Evolutionary conservation across 1,284 basidiomycete species (phyloP).

Genomic region (Puccinia polysora): DNA sequence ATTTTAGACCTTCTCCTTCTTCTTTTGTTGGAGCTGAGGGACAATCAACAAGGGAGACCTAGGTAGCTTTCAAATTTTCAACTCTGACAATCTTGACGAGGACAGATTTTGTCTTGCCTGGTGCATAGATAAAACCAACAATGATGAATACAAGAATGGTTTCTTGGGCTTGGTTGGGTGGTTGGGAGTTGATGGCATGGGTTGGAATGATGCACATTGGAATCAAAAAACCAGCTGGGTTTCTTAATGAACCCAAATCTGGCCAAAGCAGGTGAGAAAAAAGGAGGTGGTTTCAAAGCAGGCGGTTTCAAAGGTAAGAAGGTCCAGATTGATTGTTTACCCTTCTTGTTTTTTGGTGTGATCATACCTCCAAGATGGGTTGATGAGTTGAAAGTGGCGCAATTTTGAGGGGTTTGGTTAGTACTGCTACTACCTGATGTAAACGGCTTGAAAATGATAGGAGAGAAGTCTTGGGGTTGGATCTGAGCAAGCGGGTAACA

Average conservation of each 20-base stretch:
- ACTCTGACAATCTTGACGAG: background rate
- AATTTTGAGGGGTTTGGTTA: background rate
- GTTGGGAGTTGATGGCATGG: conserved; percentile 18
- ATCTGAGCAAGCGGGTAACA: no score
- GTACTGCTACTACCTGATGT: background rate
- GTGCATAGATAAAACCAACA: background rate
- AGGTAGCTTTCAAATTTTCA: background rate
- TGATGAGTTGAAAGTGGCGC: no score
- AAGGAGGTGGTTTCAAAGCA: conserved; percentile 37
- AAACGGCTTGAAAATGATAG: conserved; percentile 35
- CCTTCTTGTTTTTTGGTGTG: conserved; percentile 26
- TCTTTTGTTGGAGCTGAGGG: background rate
- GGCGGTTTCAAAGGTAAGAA: conserved; percentile 36
- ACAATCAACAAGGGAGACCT: background rate
- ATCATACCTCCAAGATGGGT: background rate
- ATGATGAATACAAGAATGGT: background rate
- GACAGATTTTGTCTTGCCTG: background rate
- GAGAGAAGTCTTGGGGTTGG: conserved; percentile 32
- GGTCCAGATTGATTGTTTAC: conserved; percentile 2
- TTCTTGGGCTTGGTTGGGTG: background rate
- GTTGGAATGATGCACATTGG: background rate
- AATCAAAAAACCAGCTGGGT: conserved; percentile 13
- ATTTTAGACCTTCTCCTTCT: conserved; percentile 16
- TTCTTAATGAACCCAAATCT: conserved; percentile 39
- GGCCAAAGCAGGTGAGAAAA: conserved; percentile 18